phyloP scores from a whole-genome alignment of 306 rosid genomes.

The Astragalus glycyphyllos region DNA sequence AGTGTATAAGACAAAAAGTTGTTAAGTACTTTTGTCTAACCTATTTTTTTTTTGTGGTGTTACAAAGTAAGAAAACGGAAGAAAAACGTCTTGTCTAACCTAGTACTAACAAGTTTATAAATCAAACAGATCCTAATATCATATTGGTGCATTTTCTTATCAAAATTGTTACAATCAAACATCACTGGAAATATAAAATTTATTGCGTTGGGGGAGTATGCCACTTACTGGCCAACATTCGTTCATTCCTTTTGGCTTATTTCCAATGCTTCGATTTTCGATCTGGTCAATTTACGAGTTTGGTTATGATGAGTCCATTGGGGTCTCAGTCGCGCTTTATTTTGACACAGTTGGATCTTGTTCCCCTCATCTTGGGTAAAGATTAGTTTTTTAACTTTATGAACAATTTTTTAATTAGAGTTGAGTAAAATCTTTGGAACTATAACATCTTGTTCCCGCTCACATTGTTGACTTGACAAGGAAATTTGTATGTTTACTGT shows the following conservation, averaged over 20 bases:
- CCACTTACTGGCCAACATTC: conserved; percentile 40
- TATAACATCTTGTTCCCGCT: conserved; percentile 21
- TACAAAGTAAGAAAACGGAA: no score
- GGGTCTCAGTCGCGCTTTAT: conserved; percentile 71
- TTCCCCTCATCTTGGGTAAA: conserved; percentile 64
- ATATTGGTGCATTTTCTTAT: background rate
- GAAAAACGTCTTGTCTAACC: no score
- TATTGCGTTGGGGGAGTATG: background rate
- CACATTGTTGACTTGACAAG: background rate
- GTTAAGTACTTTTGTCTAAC: no score
- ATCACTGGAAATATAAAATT: background rate
- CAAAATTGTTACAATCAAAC: background rate
- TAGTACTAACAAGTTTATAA: no score
- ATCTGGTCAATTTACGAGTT: conserved; percentile 61
- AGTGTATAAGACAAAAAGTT: no score
- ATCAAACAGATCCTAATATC: no score
- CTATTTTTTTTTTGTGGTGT: no score
- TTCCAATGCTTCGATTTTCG: conserved; percentile 59
- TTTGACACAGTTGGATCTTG: conserved; percentile 62
- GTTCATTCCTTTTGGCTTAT: conserved; percentile 47
- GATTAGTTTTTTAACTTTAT: background rate
- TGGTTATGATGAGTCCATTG: conserved; percentile 57
- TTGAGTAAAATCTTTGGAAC: conserved; percentile 11
- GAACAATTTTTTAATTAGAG: background rate
- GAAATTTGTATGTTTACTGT: conserved; percentile 15